phyloP scores from a whole-genome alignment of 768 basidiomycete genomes.

The Daedaleopsis sinensis region DNA sequence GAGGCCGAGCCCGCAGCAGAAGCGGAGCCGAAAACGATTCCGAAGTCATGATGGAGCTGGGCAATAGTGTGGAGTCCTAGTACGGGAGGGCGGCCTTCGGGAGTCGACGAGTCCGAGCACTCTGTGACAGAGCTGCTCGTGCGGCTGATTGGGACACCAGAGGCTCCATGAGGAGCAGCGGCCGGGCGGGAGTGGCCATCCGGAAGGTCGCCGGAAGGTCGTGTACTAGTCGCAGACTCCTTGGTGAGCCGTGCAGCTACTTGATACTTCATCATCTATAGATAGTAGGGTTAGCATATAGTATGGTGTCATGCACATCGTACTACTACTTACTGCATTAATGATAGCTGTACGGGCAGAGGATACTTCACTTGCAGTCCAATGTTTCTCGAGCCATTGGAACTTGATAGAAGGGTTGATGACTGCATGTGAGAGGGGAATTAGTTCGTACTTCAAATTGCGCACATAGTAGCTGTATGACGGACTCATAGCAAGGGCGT shows the following conservation, averaged over 20 bases:
- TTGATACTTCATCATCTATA: neutral
- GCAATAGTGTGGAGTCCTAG: neutral
- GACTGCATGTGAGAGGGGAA: neutral
- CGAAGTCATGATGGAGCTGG: neutral
- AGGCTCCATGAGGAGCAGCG: too few species aligned
- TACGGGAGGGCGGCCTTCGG: too few species aligned
- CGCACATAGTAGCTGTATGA: too few species aligned
- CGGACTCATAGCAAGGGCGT: slow-evolving; percentile 16
- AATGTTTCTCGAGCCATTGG: neutral
- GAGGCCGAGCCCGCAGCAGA: neutral
- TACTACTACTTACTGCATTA: neutral
- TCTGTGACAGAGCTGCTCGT: neutral
- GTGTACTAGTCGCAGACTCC: neutral
- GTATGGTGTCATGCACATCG: neutral
- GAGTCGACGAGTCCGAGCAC: neutral
- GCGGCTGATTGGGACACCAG: neutral
- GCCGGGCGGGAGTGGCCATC: neutral
- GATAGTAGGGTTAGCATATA: neutral
- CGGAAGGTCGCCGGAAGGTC: neutral
- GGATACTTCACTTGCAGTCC: neutral
- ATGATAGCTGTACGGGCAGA: neutral
- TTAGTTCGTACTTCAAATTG: too few species aligned
- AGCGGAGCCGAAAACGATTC: neutral
- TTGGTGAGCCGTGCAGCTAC: neutral
- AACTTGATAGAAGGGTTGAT: neutral